Base-by-base conservation (phyloP, 257 asterid genomes). In the Salvia rosmarinus region DNA sequence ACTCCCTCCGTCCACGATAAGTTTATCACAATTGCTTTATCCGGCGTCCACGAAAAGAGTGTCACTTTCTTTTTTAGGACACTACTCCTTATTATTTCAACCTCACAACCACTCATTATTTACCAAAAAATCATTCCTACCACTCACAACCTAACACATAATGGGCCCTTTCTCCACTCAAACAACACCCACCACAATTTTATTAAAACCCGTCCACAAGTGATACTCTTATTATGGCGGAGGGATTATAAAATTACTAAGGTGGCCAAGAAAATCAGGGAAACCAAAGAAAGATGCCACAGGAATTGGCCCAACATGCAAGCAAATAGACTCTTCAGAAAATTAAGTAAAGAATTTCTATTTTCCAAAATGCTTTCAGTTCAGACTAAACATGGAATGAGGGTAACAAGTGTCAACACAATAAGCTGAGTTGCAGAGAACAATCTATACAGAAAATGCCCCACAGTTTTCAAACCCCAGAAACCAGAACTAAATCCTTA, bases 291-390 rank as follows among this genome's bases (percentile, higher is more conserved):
- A 25, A 13, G 50, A 68, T 17, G 39, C 51, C 52, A 12, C 19
- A 52, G 51, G 37, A 52, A 52, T 35, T 14, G 44, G 49, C 40
- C 67, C 61, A 30, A 7, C n/a, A 6, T 44, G 46, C 37, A 32
- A 58, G 11, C n/a, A n/a, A n/a, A n/a, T n/a, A 43, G 30, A 32
- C 16, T 28, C 39, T 16, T 44, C 59, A 70, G 13, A 30, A 58
- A 11, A 44, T 37, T 40, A 44, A 6, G 19, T 37, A 71, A 69
- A 43, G 47, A 70, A 54, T 34, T 19, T 52, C 5, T 51, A 52
- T 25, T 68, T 35, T 16, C 35, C 62, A 52, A 30, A 66, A 9
- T 20, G 50, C 16, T 49, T 34, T 9, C 6, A 35, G 34, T 52
- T 52, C 35, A 19, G 32, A 68, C 52, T 20, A 7, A 35, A 68